These are phyloP conservation scores for Epichloe glyceriae DNA, from an alignment of 2,329 filamentous ascomycete genomes.

Conservation along the genomic window DNA sequence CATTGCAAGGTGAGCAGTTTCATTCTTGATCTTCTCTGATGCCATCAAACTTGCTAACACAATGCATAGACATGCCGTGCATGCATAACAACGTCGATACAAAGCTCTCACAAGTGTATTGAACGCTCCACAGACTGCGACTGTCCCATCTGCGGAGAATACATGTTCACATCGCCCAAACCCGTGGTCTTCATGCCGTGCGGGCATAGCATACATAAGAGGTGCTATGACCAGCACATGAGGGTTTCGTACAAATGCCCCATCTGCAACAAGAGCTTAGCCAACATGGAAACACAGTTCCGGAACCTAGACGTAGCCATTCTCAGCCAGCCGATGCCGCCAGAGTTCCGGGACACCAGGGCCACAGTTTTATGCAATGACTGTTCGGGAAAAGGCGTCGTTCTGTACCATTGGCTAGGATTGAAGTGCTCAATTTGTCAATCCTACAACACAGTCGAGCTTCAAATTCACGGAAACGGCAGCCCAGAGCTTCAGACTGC, in stretches of 20 bases:
- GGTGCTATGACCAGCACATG: constrained; percentile 81
- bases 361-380: constrained; percentile 90
- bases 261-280: constrained; percentile 90
- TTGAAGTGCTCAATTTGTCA: constrained; percentile 69
- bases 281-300: constrained; percentile 95
- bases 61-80: constrained; percentile 64
- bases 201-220: constrained; percentile 88
- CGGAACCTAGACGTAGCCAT: constrained; percentile 82
- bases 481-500: constrained; percentile 15
- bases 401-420: constrained; percentile 88
- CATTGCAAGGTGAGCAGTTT: constrained; percentile 71
- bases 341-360: constrained; percentile 64
- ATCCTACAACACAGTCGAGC: constrained; percentile 57
- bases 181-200: constrained; percentile 90
- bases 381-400: constrained; percentile 75
- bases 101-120: constrained; percentile 80
- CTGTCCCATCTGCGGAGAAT: constrained; percentile 92
- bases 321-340: constrained; percentile 80
- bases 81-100: constrained; percentile 81
- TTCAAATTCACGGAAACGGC: constrained; percentile 42
- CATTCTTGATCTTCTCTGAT: background rate
- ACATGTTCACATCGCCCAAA: constrained; percentile 84
- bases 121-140: constrained; percentile 90
- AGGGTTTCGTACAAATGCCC: constrained; percentile 88
- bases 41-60: background rate